Conservation (phyloP, 1,284 basidiomycete genomes). For the Boletus smithii region DNA sequence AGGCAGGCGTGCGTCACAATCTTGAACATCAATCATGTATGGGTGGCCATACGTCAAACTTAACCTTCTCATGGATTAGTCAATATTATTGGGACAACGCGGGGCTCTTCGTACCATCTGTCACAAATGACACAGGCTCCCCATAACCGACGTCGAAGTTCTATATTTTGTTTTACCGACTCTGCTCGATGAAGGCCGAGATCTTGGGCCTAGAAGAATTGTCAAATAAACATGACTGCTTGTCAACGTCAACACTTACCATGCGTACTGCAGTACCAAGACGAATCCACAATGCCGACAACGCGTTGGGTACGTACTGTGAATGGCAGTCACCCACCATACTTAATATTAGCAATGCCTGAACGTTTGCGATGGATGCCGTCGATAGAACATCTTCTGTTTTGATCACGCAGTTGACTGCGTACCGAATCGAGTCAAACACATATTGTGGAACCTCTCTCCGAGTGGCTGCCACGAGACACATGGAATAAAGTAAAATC, state of each 20-base stretch:
- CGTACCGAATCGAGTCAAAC: conserved; percentile 80
- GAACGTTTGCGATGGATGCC: conserved; percentile 83
- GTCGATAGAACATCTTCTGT: conserved; percentile 88
- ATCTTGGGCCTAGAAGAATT: conserved; percentile 72
- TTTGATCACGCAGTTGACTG: conserved; percentile 84
- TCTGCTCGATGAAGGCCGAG: conserved; percentile 87
- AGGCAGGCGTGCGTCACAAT: conserved; percentile 89
- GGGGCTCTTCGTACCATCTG: conserved; percentile 62
- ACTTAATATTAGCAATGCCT: conserved; percentile 81
- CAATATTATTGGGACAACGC: conserved; percentile 2
- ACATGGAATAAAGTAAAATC: conserved; percentile 88
- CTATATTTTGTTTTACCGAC: conserved; percentile 73
- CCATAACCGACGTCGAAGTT: conserved; percentile 85
- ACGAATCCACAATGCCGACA: conserved; percentile 76
- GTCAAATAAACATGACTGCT: conserved; percentile 11
- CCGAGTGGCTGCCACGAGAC: conserved; percentile 83
- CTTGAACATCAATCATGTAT: conserved; percentile 88
- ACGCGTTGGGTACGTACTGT: conserved; percentile 70
- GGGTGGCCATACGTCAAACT: conserved; percentile 82
- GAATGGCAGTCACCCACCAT: conserved; percentile 81
- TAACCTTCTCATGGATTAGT: conserved; percentile 46
- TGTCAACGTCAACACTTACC: conserved; percentile 46
- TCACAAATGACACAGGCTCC: conserved; percentile 88
- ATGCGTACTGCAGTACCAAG: conserved; percentile 80
- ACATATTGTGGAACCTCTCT: conserved; percentile 80